A percentile compares a stretch with the other conserved stretches of the same genome.
phyloP scores from a whole-genome alignment of 1,284 basidiomycete species.

The Agroathelia rolfsii region DNA sequence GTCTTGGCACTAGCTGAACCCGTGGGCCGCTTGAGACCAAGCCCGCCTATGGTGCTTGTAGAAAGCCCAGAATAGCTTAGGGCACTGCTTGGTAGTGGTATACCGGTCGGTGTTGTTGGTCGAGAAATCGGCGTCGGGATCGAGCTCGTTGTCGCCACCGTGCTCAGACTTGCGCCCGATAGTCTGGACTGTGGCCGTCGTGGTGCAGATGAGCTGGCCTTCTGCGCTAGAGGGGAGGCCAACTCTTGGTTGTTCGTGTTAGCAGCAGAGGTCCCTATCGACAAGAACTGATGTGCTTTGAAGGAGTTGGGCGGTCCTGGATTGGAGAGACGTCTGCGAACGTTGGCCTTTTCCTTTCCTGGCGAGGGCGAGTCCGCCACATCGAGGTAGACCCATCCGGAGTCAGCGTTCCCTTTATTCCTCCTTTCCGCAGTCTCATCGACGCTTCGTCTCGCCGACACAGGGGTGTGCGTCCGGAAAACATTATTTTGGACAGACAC shows the following conservation, averaged over 20 bases:
- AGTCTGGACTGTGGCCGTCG: slow-evolving; percentile 61
- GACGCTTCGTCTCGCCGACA: slow-evolving; percentile 2
- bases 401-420: slow-evolving; percentile 34
- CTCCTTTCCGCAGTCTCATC: slow-evolving; percentile 21
- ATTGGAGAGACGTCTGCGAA: slow-evolving; percentile 49
- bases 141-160: slow-evolving; percentile 46
- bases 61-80: slow-evolving; percentile 32
- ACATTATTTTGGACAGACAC: slow-evolving; percentile 19
- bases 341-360: slow-evolving; percentile 43
- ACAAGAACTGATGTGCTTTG: slow-evolving; percentile 25
- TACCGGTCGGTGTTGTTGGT: slow-evolving; percentile 64
- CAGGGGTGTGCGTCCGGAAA: slow-evolving; percentile 17
- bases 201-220: slow-evolving; percentile 30
- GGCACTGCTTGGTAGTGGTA: slow-evolving; percentile 67
- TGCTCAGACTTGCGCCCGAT: slow-evolving; percentile 47
- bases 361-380: slow-evolving; percentile 77
- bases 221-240: slow-evolving; percentile 28
- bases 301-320: slow-evolving; percentile 37
- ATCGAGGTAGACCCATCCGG: slow-evolving; percentile 75
- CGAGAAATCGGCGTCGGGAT: slow-evolving; percentile 61
- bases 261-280: slow-evolving; percentile 29
- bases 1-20: slow-evolving; percentile 33
- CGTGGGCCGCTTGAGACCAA: slow-evolving; percentile 48
- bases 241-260: slow-evolving; percentile 23
- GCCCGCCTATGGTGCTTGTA: slow-evolving; percentile 25